Evolutionary conservation across 257 asterid species (phyloP).

Genomic region (Solanum gracilifrons): DNA sequence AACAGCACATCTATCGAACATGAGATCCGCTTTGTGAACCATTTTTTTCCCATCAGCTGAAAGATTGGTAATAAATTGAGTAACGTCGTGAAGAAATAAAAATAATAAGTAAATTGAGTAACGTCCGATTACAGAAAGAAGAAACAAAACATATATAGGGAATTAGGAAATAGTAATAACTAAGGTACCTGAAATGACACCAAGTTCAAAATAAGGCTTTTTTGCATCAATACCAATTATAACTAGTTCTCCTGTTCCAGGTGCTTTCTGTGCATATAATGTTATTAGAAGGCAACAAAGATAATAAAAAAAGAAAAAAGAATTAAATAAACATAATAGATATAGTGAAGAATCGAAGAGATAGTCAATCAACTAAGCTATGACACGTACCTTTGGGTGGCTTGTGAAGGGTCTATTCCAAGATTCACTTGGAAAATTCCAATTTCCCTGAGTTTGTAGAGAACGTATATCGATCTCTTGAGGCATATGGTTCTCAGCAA

Average conservation of each 20-base stretch:
- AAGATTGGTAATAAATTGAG: neutral
- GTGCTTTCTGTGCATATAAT: conserved; percentile 35
- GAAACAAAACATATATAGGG: neutral
- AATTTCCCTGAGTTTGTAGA: conserved; percentile 30
- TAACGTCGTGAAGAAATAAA: neutral
- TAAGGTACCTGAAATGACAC: conserved; percentile 50
- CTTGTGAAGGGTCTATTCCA: conserved; percentile 68
- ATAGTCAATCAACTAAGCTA: no score
- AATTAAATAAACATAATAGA: neutral
- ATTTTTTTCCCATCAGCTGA: conserved; percentile 50
- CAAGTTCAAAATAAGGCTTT: conserved; percentile 50
- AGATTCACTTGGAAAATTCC: conserved; percentile 30
- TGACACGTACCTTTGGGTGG: conserved; percentile 51
- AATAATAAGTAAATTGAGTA: neutral
- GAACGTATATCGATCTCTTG: conserved; percentile 44
- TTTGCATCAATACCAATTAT: conserved; percentile 35
- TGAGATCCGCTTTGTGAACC: conserved; percentile 52
- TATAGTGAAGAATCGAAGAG: no score
- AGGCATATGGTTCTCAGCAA: conserved; percentile 52
- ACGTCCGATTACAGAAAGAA: neutral
- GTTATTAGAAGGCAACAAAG: neutral
- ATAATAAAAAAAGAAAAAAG: neutral
- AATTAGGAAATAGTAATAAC: neutral
- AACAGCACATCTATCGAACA: conserved; percentile 40
- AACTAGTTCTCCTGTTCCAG: conserved; percentile 55